These are phyloP conservation scores for Nemania abortiva DNA, from an alignment of 2,329 filamentous ascomycete genomes.

Conservation along the genomic window DNA sequence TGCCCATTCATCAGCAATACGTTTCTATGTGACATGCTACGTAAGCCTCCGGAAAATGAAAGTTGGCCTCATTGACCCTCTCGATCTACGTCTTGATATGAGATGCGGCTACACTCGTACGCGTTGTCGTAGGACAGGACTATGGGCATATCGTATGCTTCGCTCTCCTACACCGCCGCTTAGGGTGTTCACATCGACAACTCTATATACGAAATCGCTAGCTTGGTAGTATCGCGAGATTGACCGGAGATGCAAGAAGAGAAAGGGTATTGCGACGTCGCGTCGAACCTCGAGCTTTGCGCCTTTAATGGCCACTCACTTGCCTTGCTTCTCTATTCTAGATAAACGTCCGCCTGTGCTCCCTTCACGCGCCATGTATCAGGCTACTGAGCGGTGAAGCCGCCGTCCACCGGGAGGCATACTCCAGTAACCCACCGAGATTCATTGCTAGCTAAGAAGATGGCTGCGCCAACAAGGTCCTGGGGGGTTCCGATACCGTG, in stretches of 20 bases:
- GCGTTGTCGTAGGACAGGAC: neutral
- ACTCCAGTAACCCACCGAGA: constrained; percentile 19
- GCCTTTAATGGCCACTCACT: neutral
- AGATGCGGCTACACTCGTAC: neutral
- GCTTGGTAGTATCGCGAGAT: too few relatives aligned
- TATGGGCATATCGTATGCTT: neutral
- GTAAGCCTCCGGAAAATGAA: neutral
- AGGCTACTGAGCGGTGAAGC: constrained; percentile 17
- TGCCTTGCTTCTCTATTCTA: neutral
- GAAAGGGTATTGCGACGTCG: neutral
- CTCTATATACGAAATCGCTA: too few relatives aligned
- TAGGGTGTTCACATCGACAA: too few relatives aligned
- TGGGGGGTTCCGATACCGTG: constrained; percentile 19
- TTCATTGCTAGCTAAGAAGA: constrained; percentile 24
- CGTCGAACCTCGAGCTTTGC: neutral
- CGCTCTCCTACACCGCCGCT: neutral
- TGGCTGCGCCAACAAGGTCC: constrained; percentile 21
- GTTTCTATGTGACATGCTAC: neutral
- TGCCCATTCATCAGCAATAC: neutral
- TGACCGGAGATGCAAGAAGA: too few relatives aligned
- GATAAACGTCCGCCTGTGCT: neutral
- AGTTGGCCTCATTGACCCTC: neutral
- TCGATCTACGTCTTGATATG: too few relatives aligned
- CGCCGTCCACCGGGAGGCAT: constrained; percentile 22
- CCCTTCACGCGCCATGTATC: neutral